phyloP scores from a whole-genome alignment of 192 early-diverging fungal species.

The Entomortierella lignicola region DNA sequence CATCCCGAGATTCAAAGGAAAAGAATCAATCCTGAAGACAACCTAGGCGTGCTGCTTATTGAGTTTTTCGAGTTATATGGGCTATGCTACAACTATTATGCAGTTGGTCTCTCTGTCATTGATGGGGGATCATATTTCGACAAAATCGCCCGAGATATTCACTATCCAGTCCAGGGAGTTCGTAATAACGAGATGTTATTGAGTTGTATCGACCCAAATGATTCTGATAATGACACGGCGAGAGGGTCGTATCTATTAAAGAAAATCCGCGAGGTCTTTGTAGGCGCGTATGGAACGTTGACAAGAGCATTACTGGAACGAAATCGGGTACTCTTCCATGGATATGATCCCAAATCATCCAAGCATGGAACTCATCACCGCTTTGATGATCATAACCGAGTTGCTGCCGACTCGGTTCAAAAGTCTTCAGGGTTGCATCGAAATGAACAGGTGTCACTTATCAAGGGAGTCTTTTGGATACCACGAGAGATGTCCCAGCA shows the following conservation, averaged over 20 bases:
- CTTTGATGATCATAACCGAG: slow-evolving; percentile 39
- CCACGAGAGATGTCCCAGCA: slow-evolving; percentile 8
- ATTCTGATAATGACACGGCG: slow-evolving; percentile 38
- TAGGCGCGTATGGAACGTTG: slow-evolving; percentile 23
- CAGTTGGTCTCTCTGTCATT: slow-evolving; percentile 71
- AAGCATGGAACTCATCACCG: slow-evolving; percentile 13
- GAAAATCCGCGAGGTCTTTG: slow-evolving; percentile 34
- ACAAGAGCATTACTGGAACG: slow-evolving; percentile 6
- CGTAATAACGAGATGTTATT: slow-evolving; percentile 10
- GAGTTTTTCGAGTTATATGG: slow-evolving; percentile 97
- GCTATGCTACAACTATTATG: slow-evolving; percentile 74
- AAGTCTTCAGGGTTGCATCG: slow-evolving; percentile 40
- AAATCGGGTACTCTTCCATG: slow-evolving; percentile 11
- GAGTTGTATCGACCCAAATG: slow-evolving; percentile 37
- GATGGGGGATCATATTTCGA: slow-evolving; percentile 67
- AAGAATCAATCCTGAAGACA: slow-evolving; percentile 70
- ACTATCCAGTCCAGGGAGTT: too few relatives aligned
- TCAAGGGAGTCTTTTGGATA: slow-evolving; percentile 22
- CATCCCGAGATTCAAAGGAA: slow-evolving; percentile 82
- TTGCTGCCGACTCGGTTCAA: slow-evolving; percentile 23
- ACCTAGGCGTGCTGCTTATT: slow-evolving; percentile 88
- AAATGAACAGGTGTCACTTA: slow-evolving; percentile 20
- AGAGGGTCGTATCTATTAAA: slow-evolving; percentile 16
- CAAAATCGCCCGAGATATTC: not conserved
- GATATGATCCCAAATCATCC: not conserved